These are phyloP conservation scores for Astrocystis sublimbata DNA, from an alignment of 495 filamentous ascomycete species.

Conservation along the genomic window DNA sequence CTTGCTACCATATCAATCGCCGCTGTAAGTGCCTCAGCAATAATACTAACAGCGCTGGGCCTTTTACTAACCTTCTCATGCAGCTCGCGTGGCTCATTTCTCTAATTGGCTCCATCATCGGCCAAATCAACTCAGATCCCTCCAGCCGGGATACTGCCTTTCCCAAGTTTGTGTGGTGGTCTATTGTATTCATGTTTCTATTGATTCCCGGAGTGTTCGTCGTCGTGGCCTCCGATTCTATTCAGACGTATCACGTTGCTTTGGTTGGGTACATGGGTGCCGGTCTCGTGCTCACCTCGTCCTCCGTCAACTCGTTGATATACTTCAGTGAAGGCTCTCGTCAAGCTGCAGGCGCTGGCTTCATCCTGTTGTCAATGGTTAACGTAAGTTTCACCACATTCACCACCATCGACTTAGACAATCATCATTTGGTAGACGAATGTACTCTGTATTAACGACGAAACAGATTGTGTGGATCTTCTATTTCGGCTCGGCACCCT, in stretches of 20 bases:
- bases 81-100: constrained; percentile 94
- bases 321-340: constrained; percentile 67
- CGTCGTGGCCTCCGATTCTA: constrained; percentile 77
- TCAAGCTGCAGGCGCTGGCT: constrained; percentile 88
- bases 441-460: neutral
- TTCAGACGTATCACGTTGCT: constrained; percentile 86
- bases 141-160: constrained; percentile 43
- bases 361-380: constrained; percentile 95
- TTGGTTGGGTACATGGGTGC: constrained; percentile 83
- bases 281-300: constrained; percentile 79
- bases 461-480: constrained; percentile 94
- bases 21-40: constrained; percentile 60
- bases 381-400: constrained; percentile 59
- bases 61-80: constrained; percentile 8
- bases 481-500: constrained; percentile 92
- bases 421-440: constrained; percentile 19
- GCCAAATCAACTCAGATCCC: constrained; percentile 52
- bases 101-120: constrained; percentile 81
- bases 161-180: constrained; percentile 90
- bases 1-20: constrained; percentile 92
- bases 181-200: constrained; percentile 80
- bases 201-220: constrained; percentile 75
- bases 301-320: constrained; percentile 78
- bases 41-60: neutral
- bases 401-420: neutral